Percentiles rank a stretch among this genome's conserved stretches.
Conservation (phyloP, 331 rosid species). For the Dryas integrifolia region DNA sequence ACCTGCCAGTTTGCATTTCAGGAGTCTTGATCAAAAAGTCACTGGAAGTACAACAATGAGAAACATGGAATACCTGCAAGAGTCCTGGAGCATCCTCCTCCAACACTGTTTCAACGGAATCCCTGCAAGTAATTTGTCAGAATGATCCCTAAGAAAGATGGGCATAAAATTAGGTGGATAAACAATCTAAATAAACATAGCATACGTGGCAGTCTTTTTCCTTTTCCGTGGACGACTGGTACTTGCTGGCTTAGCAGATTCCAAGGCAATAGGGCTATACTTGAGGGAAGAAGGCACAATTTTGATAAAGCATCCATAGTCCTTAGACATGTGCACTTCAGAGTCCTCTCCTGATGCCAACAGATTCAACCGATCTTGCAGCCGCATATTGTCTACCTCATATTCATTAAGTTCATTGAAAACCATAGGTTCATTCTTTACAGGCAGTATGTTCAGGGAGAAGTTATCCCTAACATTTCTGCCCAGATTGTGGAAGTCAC, state of each 20-base stretch:
- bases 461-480: slow-evolving; percentile 31
- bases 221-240: slow-evolving; percentile 49
- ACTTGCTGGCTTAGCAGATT: slow-evolving; percentile 39
- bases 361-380: slow-evolving; percentile 57
- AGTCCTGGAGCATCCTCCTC: slow-evolving; percentile 99
- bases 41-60: slow-evolving; percentile 24
- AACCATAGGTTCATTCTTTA: slow-evolving; percentile 51
- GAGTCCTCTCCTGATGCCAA: slow-evolving; percentile 36
- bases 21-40: slow-evolving; percentile 32
- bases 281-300: slow-evolving; percentile 31
- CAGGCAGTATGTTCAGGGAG: slow-evolving; percentile 26
- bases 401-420: slow-evolving; percentile 35
- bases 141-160: slow-evolving; percentile 17
- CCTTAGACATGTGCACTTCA: slow-evolving; percentile 24
- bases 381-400: slow-evolving; percentile 50
- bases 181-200: not conserved
- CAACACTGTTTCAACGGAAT: slow-evolving; percentile 75
- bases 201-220: slow-evolving; percentile 84
- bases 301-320: slow-evolving; percentile 34
- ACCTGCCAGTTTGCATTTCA: slow-evolving; percentile 52
- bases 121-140: slow-evolving; percentile 48
- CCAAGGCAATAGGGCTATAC: slow-evolving; percentile 29
- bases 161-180: slow-evolving; percentile 6
- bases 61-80: slow-evolving; percentile 58
- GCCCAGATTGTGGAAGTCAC: slow-evolving; percentile 32